Evolutionary conservation across 1,284 basidiomycete species (phyloP).

Genomic region (Ustilago crameri): DNA sequence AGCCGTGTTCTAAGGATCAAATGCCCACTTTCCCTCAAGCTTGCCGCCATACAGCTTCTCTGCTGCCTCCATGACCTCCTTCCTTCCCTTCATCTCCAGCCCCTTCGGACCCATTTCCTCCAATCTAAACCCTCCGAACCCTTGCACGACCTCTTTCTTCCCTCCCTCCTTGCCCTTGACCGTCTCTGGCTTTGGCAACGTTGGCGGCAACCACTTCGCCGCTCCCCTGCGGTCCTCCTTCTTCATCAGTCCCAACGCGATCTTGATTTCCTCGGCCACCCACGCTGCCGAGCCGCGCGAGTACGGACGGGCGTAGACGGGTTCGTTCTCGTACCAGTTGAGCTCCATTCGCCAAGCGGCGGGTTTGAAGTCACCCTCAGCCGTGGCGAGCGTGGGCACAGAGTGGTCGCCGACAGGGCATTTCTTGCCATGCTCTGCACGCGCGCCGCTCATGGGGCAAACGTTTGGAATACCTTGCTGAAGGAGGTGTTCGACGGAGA

Average conservation of each 20-base stretch:
- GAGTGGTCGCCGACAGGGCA: constrained; percentile 47
- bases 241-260: constrained; percentile 15
- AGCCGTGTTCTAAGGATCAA: constrained; percentile 18
- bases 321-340: constrained; percentile 49
- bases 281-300: constrained; percentile 13
- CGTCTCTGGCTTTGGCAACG: constrained; percentile 9
- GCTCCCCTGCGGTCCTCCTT: constrained; percentile 32
- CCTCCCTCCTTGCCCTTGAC: constrained; percentile 3
- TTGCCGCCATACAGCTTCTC: constrained; percentile 30
- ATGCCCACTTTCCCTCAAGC: constrained; percentile 36
- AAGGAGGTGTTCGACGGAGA: constrained; percentile 29
- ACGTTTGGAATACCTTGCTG: constrained; percentile 29
- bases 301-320: constrained; percentile 33
- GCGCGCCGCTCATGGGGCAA: constrained; percentile 44
- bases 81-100: constrained; percentile 38
- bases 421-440: constrained; percentile 27
- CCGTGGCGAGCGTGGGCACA: constrained; percentile 4
- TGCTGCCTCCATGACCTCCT: constrained; percentile 38
- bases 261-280: constrained; percentile 22
- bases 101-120: constrained; percentile 53
- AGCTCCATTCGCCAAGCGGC: constrained; percentile 39
- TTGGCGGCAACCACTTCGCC: constrained; percentile 19
- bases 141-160: constrained; percentile 13
- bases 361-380: constrained; percentile 11
- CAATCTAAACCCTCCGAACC: constrained; percentile 37